Evolutionary conservation across 106 monocot species (phyloP).

Genomic region (Gastrodia elata): DNA sequence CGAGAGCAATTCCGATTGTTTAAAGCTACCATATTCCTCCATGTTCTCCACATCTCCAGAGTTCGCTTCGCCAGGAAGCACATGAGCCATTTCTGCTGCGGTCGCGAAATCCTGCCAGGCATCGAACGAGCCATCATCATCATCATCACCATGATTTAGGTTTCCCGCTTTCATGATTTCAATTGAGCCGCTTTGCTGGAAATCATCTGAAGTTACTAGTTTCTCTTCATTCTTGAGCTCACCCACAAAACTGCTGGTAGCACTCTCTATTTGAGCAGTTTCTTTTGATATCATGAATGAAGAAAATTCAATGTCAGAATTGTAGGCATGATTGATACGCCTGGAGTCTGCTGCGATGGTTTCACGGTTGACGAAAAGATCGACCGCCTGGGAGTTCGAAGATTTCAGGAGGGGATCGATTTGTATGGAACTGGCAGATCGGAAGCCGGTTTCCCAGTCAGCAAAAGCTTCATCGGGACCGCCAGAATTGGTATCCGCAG

Average conservation of each 20-base stretch:
- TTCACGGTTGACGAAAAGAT: too few relatives aligned
- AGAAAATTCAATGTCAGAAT: background rate
- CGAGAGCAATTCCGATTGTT: slow-evolving; percentile 12
- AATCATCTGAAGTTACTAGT: slow-evolving; percentile 12
- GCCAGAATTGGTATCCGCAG: slow-evolving; percentile 12
- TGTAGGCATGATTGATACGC: slow-evolving; percentile 16
- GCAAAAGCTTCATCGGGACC: slow-evolving; percentile 30
- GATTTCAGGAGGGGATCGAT: background rate
- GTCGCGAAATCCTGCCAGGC: slow-evolving; percentile 33
- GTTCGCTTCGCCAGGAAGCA: slow-evolving; percentile 10
- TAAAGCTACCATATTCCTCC: slow-evolving; percentile 35
- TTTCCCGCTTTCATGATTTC: slow-evolving; percentile 5
- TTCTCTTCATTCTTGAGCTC: slow-evolving; percentile 10
- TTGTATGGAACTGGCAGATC: slow-evolving; percentile 22
- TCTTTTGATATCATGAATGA: background rate
- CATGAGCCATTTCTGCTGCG: slow-evolving; percentile 1
- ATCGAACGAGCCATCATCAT: slow-evolving; percentile 34
- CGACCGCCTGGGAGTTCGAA: background rate
- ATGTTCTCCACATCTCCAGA: slow-evolving; percentile 15
- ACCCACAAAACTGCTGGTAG: background rate
- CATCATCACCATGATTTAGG: background rate
- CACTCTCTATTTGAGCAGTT: slow-evolving; percentile 11
- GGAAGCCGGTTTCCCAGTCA: slow-evolving; percentile 72
- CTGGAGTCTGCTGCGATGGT: background rate
- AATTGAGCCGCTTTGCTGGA: slow-evolving; percentile 10